These are phyloP conservation scores for Vachellia pachyceras DNA, from an alignment of 306 rosid genomes.

Conservation along the genomic window DNA sequence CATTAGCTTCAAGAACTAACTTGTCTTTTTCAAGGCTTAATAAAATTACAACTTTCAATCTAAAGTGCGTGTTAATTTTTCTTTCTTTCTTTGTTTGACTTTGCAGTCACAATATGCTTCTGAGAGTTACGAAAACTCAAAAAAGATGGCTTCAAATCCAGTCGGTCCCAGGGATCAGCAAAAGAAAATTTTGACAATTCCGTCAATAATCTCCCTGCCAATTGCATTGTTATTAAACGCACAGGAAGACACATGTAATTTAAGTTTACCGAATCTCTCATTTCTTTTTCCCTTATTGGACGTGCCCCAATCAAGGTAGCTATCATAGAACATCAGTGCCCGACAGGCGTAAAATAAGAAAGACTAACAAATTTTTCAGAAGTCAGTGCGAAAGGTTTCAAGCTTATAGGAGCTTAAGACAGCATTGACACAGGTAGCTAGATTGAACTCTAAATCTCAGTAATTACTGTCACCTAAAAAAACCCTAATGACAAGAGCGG, in stretches of 20 bases:
- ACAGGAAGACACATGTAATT: constrained; percentile 5
- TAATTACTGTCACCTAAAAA: constrained; percentile 29
- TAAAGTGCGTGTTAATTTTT: constrained; percentile 1
- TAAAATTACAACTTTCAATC: constrained; percentile 32
- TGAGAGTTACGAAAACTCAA: constrained; percentile 11
- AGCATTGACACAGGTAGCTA: constrained; percentile 19
- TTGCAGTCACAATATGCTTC: constrained; percentile 21
- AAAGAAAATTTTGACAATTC: constrained; percentile 10
- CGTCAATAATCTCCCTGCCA: constrained; percentile 26
- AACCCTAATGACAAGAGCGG: constrained; percentile 59
- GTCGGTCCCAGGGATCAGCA: background rate
- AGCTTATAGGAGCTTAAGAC: background rate
- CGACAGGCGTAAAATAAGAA: constrained; percentile 32
- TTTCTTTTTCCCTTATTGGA: constrained; percentile 9
- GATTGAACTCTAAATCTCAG: constrained; percentile 27
- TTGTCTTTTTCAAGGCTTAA: constrained; percentile 1
- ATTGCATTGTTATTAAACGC: background rate
- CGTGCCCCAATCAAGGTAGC: constrained; percentile 12
- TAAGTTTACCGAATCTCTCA: background rate
- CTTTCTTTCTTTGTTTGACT: background rate
- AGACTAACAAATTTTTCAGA: constrained; percentile 11
- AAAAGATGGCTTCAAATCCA: constrained; percentile 23
- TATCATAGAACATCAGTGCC: constrained; percentile 31
- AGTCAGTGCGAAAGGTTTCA: constrained; percentile 15
- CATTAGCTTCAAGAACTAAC: constrained; percentile 29